phyloP scores from a whole-genome alignment of 768 basidiomycete genomes.

The Tephrocybe sp. region DNA sequence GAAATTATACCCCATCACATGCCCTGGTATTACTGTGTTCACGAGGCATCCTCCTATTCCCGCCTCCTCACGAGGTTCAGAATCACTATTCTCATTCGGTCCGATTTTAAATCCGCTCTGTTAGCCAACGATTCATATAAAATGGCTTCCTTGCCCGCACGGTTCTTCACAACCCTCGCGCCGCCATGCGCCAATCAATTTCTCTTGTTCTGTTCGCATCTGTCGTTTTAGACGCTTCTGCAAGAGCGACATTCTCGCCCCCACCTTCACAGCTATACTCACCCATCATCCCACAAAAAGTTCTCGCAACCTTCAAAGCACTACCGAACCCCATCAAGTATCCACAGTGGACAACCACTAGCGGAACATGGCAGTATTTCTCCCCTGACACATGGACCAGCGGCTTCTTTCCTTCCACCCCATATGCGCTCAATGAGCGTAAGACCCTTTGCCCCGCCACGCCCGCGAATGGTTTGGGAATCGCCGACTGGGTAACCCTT shows the following conservation, averaged over 20 bases:
- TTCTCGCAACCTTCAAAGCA: slow-evolving; percentile 50
- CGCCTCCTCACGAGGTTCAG: neutral
- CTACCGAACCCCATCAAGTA: slow-evolving; percentile 36
- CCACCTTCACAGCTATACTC: slow-evolving; percentile 56
- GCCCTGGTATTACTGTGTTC: neutral
- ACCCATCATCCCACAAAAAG: slow-evolving; percentile 53
- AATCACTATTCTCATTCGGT: slow-evolving; percentile 15
- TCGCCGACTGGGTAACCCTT: slow-evolving; percentile 54
- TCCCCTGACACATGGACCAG: slow-evolving; percentile 63
- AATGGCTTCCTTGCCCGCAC: neutral
- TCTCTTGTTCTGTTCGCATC: slow-evolving; percentile 13
- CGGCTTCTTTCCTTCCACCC: slow-evolving; percentile 63
- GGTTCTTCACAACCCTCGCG: slow-evolving; percentile 5
- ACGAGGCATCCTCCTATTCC: slow-evolving; percentile 8
- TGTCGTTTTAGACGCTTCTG: slow-evolving; percentile 16
- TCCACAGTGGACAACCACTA: slow-evolving; percentile 48
- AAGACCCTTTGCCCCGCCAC: slow-evolving; percentile 43
- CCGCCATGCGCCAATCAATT: slow-evolving; percentile 1
- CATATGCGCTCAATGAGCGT: slow-evolving; percentile 59
- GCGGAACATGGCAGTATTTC: slow-evolving; percentile 55
- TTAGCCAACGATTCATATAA: slow-evolving; percentile 9
- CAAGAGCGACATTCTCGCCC: slow-evolving; percentile 6
- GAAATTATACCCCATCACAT: neutral
- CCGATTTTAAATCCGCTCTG: slow-evolving; percentile 11
- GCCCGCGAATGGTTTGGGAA: slow-evolving; percentile 31